phyloP scores from a whole-genome alignment of 441 rosid species.

The Populus hybrid region DNA sequence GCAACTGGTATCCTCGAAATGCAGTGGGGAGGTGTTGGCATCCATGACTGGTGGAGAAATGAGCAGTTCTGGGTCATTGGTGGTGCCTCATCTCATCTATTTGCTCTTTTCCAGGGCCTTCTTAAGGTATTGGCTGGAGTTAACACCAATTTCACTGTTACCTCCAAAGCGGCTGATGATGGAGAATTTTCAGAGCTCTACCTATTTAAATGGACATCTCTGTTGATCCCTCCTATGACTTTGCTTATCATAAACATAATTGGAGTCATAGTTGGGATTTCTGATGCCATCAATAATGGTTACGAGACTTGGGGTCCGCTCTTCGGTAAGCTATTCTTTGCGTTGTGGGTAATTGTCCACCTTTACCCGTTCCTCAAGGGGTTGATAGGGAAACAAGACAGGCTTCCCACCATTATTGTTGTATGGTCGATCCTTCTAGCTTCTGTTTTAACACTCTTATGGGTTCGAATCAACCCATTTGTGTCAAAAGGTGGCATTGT shows the following conservation, averaged over 20 bases:
- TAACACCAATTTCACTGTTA: constrained; percentile 90
- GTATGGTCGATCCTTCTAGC: constrained; percentile 94
- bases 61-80: constrained; percentile 99
- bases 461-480: constrained; percentile 92
- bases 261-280: constrained; percentile 74
- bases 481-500: constrained; percentile 57
- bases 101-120: constrained; percentile 94
- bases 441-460: constrained; percentile 75
- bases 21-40: constrained; percentile 97
- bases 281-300: constrained; percentile 90
- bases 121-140: constrained; percentile 96
- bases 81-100: constrained; percentile 89
- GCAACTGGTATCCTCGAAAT: constrained; percentile 85
- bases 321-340: constrained; percentile 81
- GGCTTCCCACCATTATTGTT: constrained; percentile 78
- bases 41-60: constrained; percentile 98
- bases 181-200: constrained; percentile 90
- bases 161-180: constrained; percentile 94
- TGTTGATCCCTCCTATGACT: constrained; percentile 79
- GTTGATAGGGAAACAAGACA: constrained; percentile 72
- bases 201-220: constrained; percentile 88
- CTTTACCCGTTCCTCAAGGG: constrained; percentile 98
- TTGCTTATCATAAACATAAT: constrained; percentile 70
- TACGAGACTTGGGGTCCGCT: constrained; percentile 97
- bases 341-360: constrained; percentile 91